Conservation (phyloP, 2,329 filamentous ascomycete species). For the Dryadomyces quercivorus region DNA sequence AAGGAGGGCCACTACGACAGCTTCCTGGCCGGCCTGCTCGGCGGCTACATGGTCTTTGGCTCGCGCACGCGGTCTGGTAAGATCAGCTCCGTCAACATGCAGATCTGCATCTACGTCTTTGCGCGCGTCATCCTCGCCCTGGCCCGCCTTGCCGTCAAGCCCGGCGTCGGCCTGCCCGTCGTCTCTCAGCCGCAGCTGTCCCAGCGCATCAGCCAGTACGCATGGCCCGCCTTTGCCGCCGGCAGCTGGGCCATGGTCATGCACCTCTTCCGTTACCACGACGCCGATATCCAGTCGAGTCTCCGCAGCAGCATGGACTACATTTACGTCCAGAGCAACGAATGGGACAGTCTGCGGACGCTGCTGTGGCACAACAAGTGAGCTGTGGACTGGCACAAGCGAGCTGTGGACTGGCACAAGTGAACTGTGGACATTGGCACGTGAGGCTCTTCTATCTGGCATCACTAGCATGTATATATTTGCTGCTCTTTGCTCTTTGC, state of each 20-base stretch:
- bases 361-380: constrained; percentile 76
- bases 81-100: constrained; percentile 76
- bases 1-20: constrained; percentile 63
- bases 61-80: constrained; percentile 50
- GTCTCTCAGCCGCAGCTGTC: constrained; percentile 36
- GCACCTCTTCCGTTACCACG: constrained; percentile 88
- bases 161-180: constrained; percentile 35
- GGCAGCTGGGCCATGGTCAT: constrained; percentile 89
- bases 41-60: constrained; percentile 90
- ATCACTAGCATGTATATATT: not conserved
- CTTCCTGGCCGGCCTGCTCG: constrained; percentile 75
- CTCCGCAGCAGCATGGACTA: constrained; percentile 94
- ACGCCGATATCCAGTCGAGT: constrained; percentile 81
- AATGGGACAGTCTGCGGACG: constrained; percentile 78
- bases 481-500: not conserved
- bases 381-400: too few relatives aligned
- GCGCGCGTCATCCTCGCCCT: constrained; percentile 77
- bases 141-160: constrained; percentile 70
- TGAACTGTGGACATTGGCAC: too few relatives aligned
- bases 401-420: too few relatives aligned
- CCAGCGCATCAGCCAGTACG: constrained; percentile 50
- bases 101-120: constrained; percentile 98
- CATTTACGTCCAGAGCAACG: constrained; percentile 81
- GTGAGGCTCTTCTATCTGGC: too few relatives aligned
- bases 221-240: constrained; percentile 88